Evolutionary conservation across 2,329 filamentous ascomycete genomes (phyloP).

Genomic region (Cladosporium sphaerospermum): DNA sequence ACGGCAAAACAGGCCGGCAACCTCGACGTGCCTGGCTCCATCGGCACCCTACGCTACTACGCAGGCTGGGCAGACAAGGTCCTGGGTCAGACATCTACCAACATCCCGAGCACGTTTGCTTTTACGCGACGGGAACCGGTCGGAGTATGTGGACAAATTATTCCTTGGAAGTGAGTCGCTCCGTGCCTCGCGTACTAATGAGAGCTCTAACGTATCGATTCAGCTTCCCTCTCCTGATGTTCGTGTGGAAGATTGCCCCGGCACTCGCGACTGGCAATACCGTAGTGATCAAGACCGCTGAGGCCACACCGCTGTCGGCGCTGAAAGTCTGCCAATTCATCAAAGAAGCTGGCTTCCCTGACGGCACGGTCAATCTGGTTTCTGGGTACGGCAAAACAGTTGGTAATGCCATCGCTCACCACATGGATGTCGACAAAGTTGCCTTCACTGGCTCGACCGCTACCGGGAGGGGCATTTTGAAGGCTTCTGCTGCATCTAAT

Average conservation of each 20-base stretch:
- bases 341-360: constrained; percentile 69
- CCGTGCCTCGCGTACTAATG: not conserved
- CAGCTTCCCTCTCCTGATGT: constrained; percentile 63
- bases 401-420: constrained; percentile 63
- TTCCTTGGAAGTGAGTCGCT: constrained; percentile 44
- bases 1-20: constrained; percentile 66
- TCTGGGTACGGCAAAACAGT: constrained; percentile 27
- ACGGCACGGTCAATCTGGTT: constrained; percentile 53
- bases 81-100: constrained; percentile 74
- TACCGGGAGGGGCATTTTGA: constrained; percentile 71
- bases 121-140: constrained; percentile 75
- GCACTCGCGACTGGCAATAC: constrained; percentile 68
- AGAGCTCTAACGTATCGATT: not conserved
- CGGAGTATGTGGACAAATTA: constrained; percentile 67
- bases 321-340: constrained; percentile 31
- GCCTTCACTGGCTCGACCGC: constrained; percentile 75
- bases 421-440: constrained; percentile 79
- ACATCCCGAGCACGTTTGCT: constrained; percentile 70
- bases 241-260: constrained; percentile 74
- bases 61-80: constrained; percentile 91
- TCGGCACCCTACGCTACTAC: constrained; percentile 74
- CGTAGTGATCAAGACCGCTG: constrained; percentile 56
- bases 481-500: constrained; percentile 70
- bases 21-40: constrained; percentile 64
- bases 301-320: constrained; percentile 56